Conservation (phyloP, 352 stramenopile species). For the Pythium dissimile region DNA sequence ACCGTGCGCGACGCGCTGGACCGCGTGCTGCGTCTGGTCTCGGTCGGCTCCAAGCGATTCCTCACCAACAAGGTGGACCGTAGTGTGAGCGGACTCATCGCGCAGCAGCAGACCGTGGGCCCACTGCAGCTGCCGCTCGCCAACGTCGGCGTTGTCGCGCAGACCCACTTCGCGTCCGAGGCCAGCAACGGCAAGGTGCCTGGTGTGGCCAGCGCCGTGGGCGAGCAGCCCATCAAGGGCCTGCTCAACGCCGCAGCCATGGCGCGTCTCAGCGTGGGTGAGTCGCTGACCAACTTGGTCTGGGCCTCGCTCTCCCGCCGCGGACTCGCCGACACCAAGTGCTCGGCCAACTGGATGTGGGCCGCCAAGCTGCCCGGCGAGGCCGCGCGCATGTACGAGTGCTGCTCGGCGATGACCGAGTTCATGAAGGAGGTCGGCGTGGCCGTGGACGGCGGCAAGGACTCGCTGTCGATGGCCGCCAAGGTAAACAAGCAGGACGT, state of each 20-base stretch:
- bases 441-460: constrained; percentile 98
- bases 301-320: constrained; percentile 91
- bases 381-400: constrained; percentile 98
- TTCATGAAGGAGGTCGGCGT: constrained; percentile 96
- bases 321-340: constrained; percentile 96
- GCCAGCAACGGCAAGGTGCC: constrained; percentile 74
- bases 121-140: constrained; percentile 96
- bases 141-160: constrained; percentile 96
- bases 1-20: constrained; percentile 91
- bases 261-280: constrained; percentile 95
- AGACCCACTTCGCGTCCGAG: constrained; percentile 91
- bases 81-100: constrained; percentile 96
- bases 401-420: constrained; percentile 93
- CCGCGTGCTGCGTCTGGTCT: constrained; percentile 94
- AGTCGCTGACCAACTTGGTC: constrained; percentile 98
- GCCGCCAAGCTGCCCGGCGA: constrained; percentile 98
- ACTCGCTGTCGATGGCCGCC: constrained; percentile 99
- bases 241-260: constrained; percentile 94
- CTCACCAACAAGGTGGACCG: constrained; percentile 97
- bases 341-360: constrained; percentile 99
- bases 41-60: constrained; percentile 98
- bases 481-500: constrained; percentile 93
- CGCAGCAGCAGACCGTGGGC: constrained; percentile 98
- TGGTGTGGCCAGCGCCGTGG: constrained; percentile 95
- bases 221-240: constrained; percentile 97